Percentiles rank a stretch among this genome's conserved stretches.
phyloP scores from a whole-genome alignment of 139 green algal genomes.

The Chlamydomonas sp. region DNA sequence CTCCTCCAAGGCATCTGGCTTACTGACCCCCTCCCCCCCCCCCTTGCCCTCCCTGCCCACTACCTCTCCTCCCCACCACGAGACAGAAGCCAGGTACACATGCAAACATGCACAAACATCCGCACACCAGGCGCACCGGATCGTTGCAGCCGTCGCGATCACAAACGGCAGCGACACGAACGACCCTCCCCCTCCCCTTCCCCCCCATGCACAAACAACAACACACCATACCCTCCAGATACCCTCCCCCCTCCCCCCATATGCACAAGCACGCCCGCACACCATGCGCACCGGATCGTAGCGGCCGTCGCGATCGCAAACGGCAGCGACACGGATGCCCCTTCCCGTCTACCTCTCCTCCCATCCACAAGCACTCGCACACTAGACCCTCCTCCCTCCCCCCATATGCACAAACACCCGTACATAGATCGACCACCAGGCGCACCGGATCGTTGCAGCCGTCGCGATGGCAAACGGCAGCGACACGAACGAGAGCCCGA shows the following conservation, averaged over 20 bases:
- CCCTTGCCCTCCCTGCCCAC: too few relatives aligned
- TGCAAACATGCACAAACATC: not conserved
- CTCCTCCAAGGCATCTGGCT: too few relatives aligned
- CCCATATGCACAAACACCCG: not conserved
- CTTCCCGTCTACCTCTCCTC: too few relatives aligned
- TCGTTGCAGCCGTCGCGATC: not conserved
- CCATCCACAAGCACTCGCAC: too few relatives aligned
- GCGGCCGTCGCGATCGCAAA: not conserved
- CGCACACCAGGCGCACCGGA: slow-evolving; percentile 1
- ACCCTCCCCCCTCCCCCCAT: too few relatives aligned
- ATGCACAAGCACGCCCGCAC: not conserved
- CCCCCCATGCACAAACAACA: too few relatives aligned
- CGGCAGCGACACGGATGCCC: not conserved
- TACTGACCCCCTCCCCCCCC: too few relatives aligned
- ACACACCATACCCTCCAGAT: too few relatives aligned
- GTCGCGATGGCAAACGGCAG: slow-evolving; percentile 1
- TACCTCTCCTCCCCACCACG: too few relatives aligned
- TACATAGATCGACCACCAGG: too few relatives aligned
- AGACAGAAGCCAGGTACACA: too few relatives aligned
- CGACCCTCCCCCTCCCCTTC: too few relatives aligned
- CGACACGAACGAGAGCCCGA: slow-evolving; percentile 8
- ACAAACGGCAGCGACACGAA: not conserved
- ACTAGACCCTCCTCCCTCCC: not conserved
- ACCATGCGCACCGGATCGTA: slow-evolving; percentile 2
- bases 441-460: slow-evolving; percentile 2